Conservation (phyloP, 768 basidiomycete genomes). For the Pleurotus djamor region DNA sequence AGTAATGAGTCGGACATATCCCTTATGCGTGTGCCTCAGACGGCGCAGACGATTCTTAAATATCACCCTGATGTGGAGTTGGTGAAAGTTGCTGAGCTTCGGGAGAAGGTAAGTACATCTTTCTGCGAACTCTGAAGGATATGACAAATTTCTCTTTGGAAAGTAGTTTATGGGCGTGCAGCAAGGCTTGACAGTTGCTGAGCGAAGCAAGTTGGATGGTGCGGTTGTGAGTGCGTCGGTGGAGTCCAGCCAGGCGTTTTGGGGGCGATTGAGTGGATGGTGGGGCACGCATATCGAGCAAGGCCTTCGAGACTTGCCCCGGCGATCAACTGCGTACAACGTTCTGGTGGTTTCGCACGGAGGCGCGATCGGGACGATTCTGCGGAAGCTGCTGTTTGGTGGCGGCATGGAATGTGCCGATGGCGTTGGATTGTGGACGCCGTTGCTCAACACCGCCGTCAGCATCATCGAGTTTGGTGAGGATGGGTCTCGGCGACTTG, state of each 20-base stretch:
- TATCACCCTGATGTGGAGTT: constrained; percentile 48
- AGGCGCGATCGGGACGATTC: constrained; percentile 54
- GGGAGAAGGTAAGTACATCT: constrained; percentile 57
- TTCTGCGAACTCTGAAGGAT: background rate
- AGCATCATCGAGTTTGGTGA: constrained; percentile 53
- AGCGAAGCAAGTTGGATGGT: constrained; percentile 14
- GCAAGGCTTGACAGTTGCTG: constrained; percentile 40
- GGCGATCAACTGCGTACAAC: constrained; percentile 25
- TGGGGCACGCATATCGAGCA: constrained; percentile 50
- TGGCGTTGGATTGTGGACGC: constrained; percentile 32
- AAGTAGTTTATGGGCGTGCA: constrained; percentile 58
- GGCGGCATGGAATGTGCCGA: constrained; percentile 32
- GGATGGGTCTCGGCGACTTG: constrained; percentile 32
- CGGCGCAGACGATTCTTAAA: constrained; percentile 59
- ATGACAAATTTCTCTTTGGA: constrained; percentile 13
- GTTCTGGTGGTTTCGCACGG: constrained; percentile 70
- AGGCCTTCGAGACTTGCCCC: constrained; percentile 17
- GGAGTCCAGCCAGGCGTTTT: constrained; percentile 40
- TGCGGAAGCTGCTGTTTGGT: constrained; percentile 43
- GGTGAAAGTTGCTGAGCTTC: constrained; percentile 41
- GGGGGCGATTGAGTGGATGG: constrained; percentile 54
- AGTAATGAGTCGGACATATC: no score
- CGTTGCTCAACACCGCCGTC: constrained; percentile 51
- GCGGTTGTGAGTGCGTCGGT: constrained; percentile 21
- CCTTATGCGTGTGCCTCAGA: constrained; percentile 35